phyloP scores from a whole-genome alignment of 768 basidiomycete species.

The Ramaria sp. region DNA sequence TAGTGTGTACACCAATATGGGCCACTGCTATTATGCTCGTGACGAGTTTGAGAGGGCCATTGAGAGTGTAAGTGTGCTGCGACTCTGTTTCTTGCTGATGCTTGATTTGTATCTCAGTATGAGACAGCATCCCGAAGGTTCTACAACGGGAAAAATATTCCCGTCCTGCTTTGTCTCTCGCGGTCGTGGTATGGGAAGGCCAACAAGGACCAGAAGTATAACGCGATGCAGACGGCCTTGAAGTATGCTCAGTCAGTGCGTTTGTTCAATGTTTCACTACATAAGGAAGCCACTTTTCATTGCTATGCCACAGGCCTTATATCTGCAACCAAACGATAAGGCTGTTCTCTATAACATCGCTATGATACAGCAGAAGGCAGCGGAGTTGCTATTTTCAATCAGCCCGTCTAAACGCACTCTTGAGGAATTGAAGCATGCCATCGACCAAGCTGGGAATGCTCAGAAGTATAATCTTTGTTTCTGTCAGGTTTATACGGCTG shows the following conservation, averaged over 20 bases:
- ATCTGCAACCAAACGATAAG: constrained; percentile 80
- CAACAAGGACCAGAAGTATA: constrained; percentile 76
- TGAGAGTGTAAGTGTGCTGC: constrained; percentile 57
- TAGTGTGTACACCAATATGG: constrained; percentile 91
- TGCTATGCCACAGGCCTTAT: constrained; percentile 50
- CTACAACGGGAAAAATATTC: constrained; percentile 60
- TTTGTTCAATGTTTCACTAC: background rate
- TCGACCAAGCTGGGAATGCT: constrained; percentile 75
- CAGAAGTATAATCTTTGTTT: constrained; percentile 52
- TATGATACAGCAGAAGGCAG: constrained; percentile 95
- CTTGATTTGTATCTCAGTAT: constrained; percentile 43
- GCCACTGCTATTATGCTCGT: constrained; percentile 85
- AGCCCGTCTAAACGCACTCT: constrained; percentile 67
- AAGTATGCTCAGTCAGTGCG: constrained; percentile 70
- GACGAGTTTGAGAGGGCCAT: constrained; percentile 96
- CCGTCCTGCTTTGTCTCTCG: constrained; percentile 76
- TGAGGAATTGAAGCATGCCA: constrained; percentile 66
- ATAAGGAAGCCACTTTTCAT: background rate
- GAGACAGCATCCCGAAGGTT: constrained; percentile 81
- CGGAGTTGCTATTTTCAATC: constrained; percentile 76
- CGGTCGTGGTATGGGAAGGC: constrained; percentile 94
- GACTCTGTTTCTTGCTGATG: constrained; percentile 18
- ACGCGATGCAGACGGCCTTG: constrained; percentile 76
- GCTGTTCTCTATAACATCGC: constrained; percentile 91
- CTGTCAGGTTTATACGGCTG: background rate